phyloP scores from a whole-genome alignment of 1,284 basidiomycete genomes.

The Puccinia novopanici region DNA sequence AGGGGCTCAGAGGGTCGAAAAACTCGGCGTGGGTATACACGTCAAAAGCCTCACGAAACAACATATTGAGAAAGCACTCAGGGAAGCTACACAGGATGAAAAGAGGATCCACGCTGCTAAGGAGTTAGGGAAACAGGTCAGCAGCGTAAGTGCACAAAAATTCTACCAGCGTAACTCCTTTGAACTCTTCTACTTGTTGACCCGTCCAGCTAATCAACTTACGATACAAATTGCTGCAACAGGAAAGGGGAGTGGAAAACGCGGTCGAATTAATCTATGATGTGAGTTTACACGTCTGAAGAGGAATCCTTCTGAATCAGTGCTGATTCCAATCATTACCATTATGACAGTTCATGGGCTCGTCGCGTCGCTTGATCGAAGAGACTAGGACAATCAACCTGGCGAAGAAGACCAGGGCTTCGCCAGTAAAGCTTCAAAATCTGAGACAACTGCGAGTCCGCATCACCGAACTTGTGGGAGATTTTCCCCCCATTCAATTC shows the following conservation, averaged over 20 bases:
- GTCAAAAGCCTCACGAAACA: slow-evolving; percentile 76
- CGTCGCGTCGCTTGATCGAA: not conserved
- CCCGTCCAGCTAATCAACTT: no score
- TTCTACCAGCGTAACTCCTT: not conserved
- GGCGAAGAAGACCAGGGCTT: not conserved
- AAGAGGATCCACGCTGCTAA: slow-evolving; percentile 84
- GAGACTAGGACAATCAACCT: not conserved
- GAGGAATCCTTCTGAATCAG: no score
- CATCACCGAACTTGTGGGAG: not conserved
- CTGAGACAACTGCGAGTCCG: not conserved
- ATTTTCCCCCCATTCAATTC: no score
- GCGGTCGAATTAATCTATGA: slow-evolving; percentile 16
- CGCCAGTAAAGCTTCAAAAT: not conserved
- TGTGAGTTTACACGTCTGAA: not conserved
- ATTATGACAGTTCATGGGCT: not conserved
- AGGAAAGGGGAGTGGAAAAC: slow-evolving; percentile 31
- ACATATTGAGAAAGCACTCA: slow-evolving; percentile 73
- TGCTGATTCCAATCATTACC: not conserved
- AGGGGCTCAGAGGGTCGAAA: slow-evolving; percentile 64
- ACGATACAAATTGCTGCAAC: not conserved
- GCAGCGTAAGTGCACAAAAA: slow-evolving; percentile 57
- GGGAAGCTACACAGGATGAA: slow-evolving; percentile 76
- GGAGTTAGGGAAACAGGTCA: slow-evolving; percentile 77
- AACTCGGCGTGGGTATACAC: slow-evolving; percentile 77
- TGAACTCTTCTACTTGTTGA: no score